Conservation (phyloP, 305 asterid genomes). For the Fraxinus angustifolia region DNA sequence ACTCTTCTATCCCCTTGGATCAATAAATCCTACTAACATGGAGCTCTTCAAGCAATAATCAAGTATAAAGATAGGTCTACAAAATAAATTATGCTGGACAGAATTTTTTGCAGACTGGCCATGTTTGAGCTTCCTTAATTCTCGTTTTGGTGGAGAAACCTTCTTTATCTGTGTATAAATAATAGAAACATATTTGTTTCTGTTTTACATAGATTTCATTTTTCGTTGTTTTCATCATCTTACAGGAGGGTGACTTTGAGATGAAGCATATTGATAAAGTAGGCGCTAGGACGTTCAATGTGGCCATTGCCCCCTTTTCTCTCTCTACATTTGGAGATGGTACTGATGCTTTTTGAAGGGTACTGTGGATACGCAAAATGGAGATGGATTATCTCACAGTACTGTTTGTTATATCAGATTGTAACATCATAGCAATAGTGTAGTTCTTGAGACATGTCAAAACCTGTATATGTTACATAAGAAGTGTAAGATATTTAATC, state of each 20-base stretch:
- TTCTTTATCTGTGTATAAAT: background rate
- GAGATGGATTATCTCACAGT: background rate
- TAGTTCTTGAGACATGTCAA: background rate
- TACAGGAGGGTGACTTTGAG: slow-evolving; percentile 80
- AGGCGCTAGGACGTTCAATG: slow-evolving; percentile 60
- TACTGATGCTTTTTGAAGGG: slow-evolving; percentile 34
- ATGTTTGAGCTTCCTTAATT: background rate
- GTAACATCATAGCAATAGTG: background rate
- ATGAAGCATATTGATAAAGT: slow-evolving; percentile 67
- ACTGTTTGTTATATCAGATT: slow-evolving; percentile 6
- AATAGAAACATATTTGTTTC: background rate
- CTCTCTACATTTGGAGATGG: slow-evolving; percentile 61
- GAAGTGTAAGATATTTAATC: slow-evolving; percentile 4
- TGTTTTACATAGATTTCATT: background rate
- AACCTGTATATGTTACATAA: slow-evolving; percentile 5
- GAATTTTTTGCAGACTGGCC: background rate
- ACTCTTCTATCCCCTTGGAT: background rate
- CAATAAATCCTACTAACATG: background rate
- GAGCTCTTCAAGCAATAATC: background rate
- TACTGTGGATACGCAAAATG: background rate
- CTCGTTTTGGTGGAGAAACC: background rate
- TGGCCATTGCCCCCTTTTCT: slow-evolving; percentile 68
- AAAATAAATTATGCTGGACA: background rate
- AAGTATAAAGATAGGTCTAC: background rate
- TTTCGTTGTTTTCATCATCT: slow-evolving; percentile 11